Evolutionary conservation across 768 basidiomycete genomes (phyloP).

Genomic region (Mycena crocata): DNA sequence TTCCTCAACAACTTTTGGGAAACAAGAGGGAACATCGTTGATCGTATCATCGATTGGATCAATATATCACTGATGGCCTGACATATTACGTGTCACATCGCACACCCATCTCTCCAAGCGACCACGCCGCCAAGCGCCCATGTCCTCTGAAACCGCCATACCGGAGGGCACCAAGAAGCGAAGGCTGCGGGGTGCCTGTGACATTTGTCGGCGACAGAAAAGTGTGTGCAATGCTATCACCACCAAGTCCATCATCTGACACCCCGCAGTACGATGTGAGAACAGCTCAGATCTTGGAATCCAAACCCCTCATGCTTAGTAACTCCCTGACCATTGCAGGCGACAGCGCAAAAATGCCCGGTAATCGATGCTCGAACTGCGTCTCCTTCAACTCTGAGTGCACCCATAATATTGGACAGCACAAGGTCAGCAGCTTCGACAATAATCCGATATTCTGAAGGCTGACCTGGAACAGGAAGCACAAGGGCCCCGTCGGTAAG

Average conservation of each 20-base stretch:
- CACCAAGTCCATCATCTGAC: background rate
- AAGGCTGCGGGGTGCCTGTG: constrained; percentile 17
- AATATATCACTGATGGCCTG: no score
- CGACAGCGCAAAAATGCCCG: constrained; percentile 23
- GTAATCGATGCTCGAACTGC: constrained; percentile 20
- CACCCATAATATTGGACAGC: constrained; percentile 18
- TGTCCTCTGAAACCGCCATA: background rate
- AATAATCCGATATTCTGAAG: background rate
- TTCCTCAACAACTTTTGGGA: no score
- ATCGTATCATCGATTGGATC: no score
- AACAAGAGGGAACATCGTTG: no score
- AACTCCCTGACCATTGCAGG: constrained; percentile 1
- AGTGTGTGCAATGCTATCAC: background rate
- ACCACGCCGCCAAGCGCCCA: no score
- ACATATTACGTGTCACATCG: no score
- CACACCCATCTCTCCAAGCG: no score
- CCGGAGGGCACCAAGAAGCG: constrained; percentile 17
- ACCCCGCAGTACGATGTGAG: constrained; percentile 20
- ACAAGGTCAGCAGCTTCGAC: constrained; percentile 9
- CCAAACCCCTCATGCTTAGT: no score
- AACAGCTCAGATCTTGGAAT: no score
- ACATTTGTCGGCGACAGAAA: constrained; percentile 25
- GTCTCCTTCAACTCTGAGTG: constrained; percentile 28
- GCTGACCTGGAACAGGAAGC: constrained; percentile 4
- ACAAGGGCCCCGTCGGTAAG: constrained; percentile 18